Conservation (phyloP, 2,329 filamentous ascomycete genomes). For the Orbilia javanica region DNA sequence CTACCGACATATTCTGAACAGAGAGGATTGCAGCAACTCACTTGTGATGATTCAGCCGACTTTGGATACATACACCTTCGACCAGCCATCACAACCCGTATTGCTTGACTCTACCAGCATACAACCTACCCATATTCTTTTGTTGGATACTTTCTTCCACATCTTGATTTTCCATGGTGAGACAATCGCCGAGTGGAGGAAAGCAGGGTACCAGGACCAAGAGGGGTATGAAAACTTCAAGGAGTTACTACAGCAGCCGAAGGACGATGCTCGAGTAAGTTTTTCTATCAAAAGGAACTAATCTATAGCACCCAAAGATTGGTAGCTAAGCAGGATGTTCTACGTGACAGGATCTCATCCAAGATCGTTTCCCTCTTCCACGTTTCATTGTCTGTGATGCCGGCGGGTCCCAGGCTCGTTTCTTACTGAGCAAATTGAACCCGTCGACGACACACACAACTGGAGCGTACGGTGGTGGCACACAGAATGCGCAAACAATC, state of each 20-base stretch:
- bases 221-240: slow-evolving; percentile 98
- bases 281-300: slow-evolving; percentile 4
- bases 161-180: slow-evolving; percentile 99
- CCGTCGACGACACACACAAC: slow-evolving; percentile 96
- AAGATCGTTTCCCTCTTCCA: slow-evolving; percentile 96
- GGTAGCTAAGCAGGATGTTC: slow-evolving; percentile 24
- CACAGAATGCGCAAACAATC: slow-evolving; percentile 93
- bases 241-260: slow-evolving; percentile 86
- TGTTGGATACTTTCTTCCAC: slow-evolving; percentile 99
- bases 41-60: slow-evolving; percentile 99
- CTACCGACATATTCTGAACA: slow-evolving; percentile 94
- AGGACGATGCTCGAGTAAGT: slow-evolving; percentile 92
- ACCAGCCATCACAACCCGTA: slow-evolving; percentile 93
- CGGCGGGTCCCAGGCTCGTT: slow-evolving; percentile 97
- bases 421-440: slow-evolving; percentile 96
- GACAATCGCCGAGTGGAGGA: slow-evolving; percentile 97
- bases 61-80: slow-evolving; percentile 95
- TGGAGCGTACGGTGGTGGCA: slow-evolving; percentile 88
- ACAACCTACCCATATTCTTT: slow-evolving; percentile 89
- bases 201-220: slow-evolving; percentile 97
- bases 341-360: slow-evolving; percentile 82
- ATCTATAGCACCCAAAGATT: neutral
- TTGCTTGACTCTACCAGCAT: slow-evolving; percentile 96
- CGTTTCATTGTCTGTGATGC: slow-evolving; percentile 99
- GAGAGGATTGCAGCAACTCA: slow-evolving; percentile 96